These are phyloP conservation scores for Brettanomyces custersianus DNA, from an alignment of 805 yeast genomes.

Conservation along the genomic window DNA sequence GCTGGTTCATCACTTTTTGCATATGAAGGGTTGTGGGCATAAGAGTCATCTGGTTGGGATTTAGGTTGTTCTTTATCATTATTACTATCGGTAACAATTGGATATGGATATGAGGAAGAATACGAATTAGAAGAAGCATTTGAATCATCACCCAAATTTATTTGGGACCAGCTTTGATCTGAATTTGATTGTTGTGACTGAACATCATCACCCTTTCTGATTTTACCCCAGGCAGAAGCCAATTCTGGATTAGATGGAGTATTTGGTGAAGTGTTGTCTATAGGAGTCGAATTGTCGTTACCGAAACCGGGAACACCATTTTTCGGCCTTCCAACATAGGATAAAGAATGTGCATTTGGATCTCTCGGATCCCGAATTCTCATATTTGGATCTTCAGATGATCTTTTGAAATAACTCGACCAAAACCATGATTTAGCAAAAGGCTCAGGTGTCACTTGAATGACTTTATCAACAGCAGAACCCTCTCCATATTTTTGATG, in stretches of 20 bases:
- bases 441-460: conserved; percentile 20
- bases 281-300: background rate
- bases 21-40: too few species aligned
- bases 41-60: too few species aligned
- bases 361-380: conserved; percentile 48
- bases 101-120: too few species aligned
- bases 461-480: conserved; percentile 14
- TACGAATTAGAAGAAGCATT: too few species aligned
- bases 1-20: too few species aligned
- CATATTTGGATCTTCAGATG: conserved; percentile 41
- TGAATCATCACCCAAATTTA: too few species aligned
- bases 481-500: conserved; percentile 18
- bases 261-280: background rate
- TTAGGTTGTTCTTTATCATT: too few species aligned
- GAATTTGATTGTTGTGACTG: too few species aligned
- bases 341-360: background rate
- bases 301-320: conserved; percentile 6
- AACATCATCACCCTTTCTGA: too few species aligned
- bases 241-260: conserved; percentile 1
- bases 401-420: conserved; percentile 43
- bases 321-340: background rate
- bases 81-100: too few species aligned
- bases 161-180: too few species aligned
- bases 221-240: conserved; percentile 15
- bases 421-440: conserved; percentile 25